Percentiles rank a stretch among this genome's conserved stretches.
phyloP scores from a whole-genome alignment of 352 stramenopile genomes.

The Nothophytophthora sp. region DNA sequence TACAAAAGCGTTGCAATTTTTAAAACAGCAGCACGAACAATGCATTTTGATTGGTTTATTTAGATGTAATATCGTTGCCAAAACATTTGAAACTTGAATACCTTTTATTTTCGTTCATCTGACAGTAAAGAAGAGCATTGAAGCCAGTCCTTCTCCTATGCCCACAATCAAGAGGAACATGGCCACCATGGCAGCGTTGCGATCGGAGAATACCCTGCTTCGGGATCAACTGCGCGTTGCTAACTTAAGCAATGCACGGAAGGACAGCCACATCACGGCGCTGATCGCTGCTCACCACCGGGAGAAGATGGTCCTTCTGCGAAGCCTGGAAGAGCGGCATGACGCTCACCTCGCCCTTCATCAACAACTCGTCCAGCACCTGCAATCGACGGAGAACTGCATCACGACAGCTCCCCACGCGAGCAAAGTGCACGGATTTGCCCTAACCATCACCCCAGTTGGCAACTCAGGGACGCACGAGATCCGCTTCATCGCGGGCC shows the following conservation, averaged over 20 bases:
- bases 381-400: conserved; percentile 7
- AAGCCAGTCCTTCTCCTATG: no score
- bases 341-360: conserved; percentile 2
- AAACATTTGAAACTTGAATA: no score
- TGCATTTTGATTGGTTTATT: no score
- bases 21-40: no score
- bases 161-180: background rate
- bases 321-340: background rate
- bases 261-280: conserved; percentile 1
- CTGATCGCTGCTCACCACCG: conserved; percentile 5
- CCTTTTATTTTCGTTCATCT: no score
- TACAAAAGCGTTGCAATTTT: conserved; percentile 1
- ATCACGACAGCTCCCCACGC: conserved; percentile 1
- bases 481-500: conserved; percentile 5
- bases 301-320: conserved; percentile 7
- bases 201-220: conserved; percentile 3
- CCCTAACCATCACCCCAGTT: conserved; percentile 2
- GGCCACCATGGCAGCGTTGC: background rate
- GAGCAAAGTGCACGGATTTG: conserved; percentile 6
- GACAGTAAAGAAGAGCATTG: no score
- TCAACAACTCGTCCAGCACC: background rate
- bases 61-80: no score
- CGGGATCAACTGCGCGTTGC: background rate
- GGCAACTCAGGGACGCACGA: background rate
- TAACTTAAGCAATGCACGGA: conserved; percentile 5